Evolutionary conservation across 768 basidiomycete genomes (phyloP), one percentile per base, ranked within the genome.

Genomic region (Infundibulicybe gibba): DNA sequence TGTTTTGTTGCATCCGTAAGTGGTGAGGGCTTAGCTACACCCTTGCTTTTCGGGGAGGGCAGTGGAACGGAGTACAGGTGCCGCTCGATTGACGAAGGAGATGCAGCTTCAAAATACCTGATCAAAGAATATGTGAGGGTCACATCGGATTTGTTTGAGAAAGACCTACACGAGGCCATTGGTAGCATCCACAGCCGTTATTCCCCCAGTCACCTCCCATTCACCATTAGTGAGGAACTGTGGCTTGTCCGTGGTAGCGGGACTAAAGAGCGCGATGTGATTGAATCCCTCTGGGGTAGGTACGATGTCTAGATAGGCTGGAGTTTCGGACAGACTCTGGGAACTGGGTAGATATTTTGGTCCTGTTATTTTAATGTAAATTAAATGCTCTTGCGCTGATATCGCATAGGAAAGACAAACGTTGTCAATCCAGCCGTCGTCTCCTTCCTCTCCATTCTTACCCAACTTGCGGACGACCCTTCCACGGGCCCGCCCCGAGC

Each of bases 371-470:
- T 25, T 31, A 3, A 17, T 37, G 40, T 30, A n/a, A 43, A 39
- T 15, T 33, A 43, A 43, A 39, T 32, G 47, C 11, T 16, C 21
- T 16, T 33, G 25, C 21, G n/a, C 10, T 15, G 6, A 3, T 14
- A 8, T 30, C 14, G 40, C 11, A 38, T 4, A 14, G n/a, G 2
- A 12, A 30, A 39, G 25, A 71, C 85, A 50, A 52, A 91, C 93
- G 50, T 80, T 69, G 43, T 97, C 90, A 51, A 97, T 92, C 97
- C 97, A 99, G 1, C 97, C 97, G 32, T 82, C 81, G 58, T 97
- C 95, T 0, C 83, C 87, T 58, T 95, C 77, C 56, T 94, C 94
- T 5, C 91, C 95, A 32, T 83, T 60, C 59, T 80, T 77, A 3
- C 94, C 95, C 9, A 95, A 72, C 50, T 73, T 84, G 48, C 95